These are phyloP conservation scores for Kwoniella botswanensis DNA, from an alignment of 768 basidiomycete species.

Conservation along the genomic window DNA sequence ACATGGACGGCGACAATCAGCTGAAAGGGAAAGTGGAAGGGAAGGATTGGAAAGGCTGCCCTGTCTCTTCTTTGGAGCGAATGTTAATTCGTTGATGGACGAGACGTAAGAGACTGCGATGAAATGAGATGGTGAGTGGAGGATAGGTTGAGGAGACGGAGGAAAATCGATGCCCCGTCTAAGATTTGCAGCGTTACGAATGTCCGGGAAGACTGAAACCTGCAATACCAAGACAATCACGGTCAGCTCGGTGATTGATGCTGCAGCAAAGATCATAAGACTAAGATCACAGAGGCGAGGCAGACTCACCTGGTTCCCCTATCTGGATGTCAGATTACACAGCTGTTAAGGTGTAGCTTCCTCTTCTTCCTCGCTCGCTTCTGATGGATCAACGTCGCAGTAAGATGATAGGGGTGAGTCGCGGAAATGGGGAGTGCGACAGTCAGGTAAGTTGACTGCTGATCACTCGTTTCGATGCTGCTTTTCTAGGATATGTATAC, in stretches of 20 bases:
- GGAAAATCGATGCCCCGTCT: no score
- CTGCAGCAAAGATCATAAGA: background rate
- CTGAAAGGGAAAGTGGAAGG: background rate
- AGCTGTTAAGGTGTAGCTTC: no score
- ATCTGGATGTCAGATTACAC: background rate
- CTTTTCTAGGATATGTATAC: background rate
- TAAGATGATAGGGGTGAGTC: background rate
- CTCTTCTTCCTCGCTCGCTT: background rate
- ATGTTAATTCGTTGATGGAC: no score
- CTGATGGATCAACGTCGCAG: background rate
- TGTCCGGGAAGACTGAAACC: background rate
- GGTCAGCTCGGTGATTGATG: slow-evolving; percentile 14
- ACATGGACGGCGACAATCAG: slow-evolving; percentile 29
- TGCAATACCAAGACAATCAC: background rate
- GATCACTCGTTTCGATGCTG: background rate
- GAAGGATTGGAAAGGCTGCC: background rate
- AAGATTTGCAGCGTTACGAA: background rate
- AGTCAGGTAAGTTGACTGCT: background rate
- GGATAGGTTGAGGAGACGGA: no score
- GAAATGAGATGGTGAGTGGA: no score
- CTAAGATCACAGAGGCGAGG: no score
- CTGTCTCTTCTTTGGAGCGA: no score
- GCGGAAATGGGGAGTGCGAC: background rate
- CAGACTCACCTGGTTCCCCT: background rate
- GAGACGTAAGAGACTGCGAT: no score